Percentiles rank a stretch among this genome's conserved stretches.
These are phyloP conservation scores for Eucalyptus curtisii DNA, from an alignment of 345 rosid genomes.

Conservation along the genomic window DNA sequence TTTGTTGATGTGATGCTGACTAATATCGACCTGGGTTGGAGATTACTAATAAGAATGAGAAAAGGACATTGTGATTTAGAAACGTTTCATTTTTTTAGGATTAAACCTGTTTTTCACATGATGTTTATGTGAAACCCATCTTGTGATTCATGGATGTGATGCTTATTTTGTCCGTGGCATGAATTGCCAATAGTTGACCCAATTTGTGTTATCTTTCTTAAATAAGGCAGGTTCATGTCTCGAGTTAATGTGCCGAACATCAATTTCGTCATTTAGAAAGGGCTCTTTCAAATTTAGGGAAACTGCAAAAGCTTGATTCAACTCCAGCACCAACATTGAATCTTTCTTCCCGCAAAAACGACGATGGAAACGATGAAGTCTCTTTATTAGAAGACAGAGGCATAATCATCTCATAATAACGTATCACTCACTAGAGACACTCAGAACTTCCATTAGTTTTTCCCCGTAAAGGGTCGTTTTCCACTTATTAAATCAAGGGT, in stretches of 20 bases:
- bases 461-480: not conserved
- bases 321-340: not conserved
- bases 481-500: not conserved
- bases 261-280: not conserved
- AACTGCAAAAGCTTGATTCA: not conserved
- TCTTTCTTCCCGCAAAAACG: not conserved
- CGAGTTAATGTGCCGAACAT: not conserved
- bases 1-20: not conserved
- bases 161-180: not conserved
- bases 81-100: not conserved
- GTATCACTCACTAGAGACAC: not conserved
- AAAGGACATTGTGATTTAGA: not conserved
- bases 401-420: not conserved
- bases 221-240: not conserved
- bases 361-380: not conserved
- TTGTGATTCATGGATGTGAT: not conserved
- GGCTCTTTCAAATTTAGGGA: not conserved
- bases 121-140: not conserved
- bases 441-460: not conserved
- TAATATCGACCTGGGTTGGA: not conserved
- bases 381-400: not conserved
- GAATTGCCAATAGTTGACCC: not conserved
- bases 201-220: not conserved
- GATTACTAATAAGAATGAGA: not conserved
- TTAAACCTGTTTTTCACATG: not conserved